phyloP scores from a whole-genome alignment of 2,329 filamentous ascomycete species.

The Botrytis tulipae region DNA sequence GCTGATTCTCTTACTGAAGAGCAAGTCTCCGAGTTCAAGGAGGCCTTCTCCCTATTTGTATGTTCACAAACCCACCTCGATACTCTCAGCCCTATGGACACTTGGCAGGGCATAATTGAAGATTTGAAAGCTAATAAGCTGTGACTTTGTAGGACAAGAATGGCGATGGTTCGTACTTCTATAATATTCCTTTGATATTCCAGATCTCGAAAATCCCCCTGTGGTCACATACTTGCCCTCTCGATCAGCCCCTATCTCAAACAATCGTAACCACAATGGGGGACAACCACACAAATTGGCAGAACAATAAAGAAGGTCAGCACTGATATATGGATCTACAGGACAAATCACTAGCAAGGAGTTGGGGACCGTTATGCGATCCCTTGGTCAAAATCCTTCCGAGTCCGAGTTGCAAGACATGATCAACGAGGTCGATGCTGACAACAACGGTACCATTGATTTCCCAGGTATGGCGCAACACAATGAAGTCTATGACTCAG shows the following conservation, averaged over 20 bases:
- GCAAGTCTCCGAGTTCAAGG: conserved; percentile 99
- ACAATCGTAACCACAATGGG: neutral
- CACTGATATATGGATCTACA: conserved; percentile 40
- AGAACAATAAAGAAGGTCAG: neutral
- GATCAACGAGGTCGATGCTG: conserved; percentile 91
- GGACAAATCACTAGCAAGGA: conserved; percentile 92
- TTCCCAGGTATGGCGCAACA: conserved; percentile 67
- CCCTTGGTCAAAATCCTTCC: conserved; percentile 83
- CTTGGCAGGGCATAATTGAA: conserved; percentile 23
- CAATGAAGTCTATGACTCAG: conserved; percentile 32
- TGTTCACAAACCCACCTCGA: conserved; percentile 47
- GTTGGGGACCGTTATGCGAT: conserved; percentile 87
- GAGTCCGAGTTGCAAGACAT: conserved; percentile 90
- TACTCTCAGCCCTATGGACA: conserved; percentile 25
- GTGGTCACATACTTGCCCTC: neutral
- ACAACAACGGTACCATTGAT: conserved; percentile 91
- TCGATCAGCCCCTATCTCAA: conserved; percentile 7
- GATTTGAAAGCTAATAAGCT: conserved; percentile 34
- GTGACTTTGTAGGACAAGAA: conserved; percentile 69
- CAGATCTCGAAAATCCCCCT: neutral
- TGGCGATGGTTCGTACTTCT: conserved; percentile 72
- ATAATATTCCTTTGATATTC: neutral
- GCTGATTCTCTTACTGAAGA: conserved; percentile 99
- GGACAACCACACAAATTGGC: too few relatives aligned
- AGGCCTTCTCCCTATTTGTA: conserved; percentile 99